Base-by-base conservation (phyloP, 208 protist species). In the Leishmania turanica region DNA sequence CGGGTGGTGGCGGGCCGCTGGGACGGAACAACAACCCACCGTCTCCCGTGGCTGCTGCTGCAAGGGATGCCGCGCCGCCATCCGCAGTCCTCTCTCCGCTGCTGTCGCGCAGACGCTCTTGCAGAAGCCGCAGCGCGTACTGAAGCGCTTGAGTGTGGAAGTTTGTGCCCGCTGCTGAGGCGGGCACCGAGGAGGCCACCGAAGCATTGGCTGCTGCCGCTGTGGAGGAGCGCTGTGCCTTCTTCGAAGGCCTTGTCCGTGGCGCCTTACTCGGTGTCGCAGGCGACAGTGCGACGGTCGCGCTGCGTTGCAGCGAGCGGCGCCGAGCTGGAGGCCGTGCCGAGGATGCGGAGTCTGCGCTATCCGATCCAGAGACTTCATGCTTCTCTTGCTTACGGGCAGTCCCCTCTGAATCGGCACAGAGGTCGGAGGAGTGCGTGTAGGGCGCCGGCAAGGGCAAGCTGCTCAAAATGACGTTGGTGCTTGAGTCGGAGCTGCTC, bases 91-190 rank as follows among this genome's bases (percentile, higher is more conserved):
- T 21, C 5, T n/a, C 56, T 69, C 40, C 60, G 45, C 40, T 71
- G 64, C 21, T 13, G 49, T 53, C 42, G 49, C 51, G n/a, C 62
- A 79, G 9, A 24, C 64, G 81, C 81, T 80, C 70, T 1, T 27
- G 54, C 15, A 85, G 31, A 8, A 73, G 66, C 45, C 51, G 81
- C 31, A 85, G 53, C n/a, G 71, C 71, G 64, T 85, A 85, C 62
- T 81, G 71, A 65, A 85, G 69, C 7, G 81, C 77, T 54, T 85
- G 69, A 8, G 54, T 81, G 49, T 85, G 81, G 49, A 81, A 80
- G 60, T 47, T 45, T 40, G 76, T 15, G 1, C 34, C 68, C 3
- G 65, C 74, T 31, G 74, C 72, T 40, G 72, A 76, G 5, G 51
- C 53, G 9, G 15, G 0, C n/a, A 13, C 51, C 15, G 51, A 45